Evolutionary conservation across 2,329 filamentous ascomycete genomes (phyloP), one percentile per base, ranked within the genome.

Genomic region (Neurospora sp.): DNA sequence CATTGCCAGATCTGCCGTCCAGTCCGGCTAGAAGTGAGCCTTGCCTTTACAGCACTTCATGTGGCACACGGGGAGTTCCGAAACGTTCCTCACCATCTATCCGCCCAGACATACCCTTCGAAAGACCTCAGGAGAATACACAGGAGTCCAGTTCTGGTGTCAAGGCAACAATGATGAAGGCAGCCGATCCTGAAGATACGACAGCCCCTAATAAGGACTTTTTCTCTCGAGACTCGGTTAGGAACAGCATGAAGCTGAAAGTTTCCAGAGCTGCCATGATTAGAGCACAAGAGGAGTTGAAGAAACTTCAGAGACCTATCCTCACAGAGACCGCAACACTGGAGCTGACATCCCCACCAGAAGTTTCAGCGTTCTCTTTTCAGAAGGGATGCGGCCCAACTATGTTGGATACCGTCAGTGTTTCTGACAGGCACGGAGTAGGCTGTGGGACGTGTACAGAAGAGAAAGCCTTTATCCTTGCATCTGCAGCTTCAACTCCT

Each of bases 1-100:
- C 82, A 28, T 73, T 86, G 58, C 85, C 85, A 15, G 78, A 82
- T 15, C 73, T 86, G 8, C 84, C 84, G 3, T n/a, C 15, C 39
- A 23, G 17, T 17, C n/a, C 52, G 9, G 38, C 52, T n/a, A 67
- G 43, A 36, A 68, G 38, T 67, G 39, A 38, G 8, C 23, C 43
- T 8, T 58, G 68, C 4, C 23, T 10, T 62, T 62, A 62, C 52
- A 36, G 52, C 15, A 15, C 52, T 17, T 17, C 23, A n/a, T 1
- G 7, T 36, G 15, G 52, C 52, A 36, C 23, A 36, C 52, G 52
- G 15, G 28, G 8, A 33, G 28, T n/a, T 17, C 52, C 23, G 13
- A 62, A 36, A 33, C 28, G 8, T 10, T 17, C 4, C 52, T 17
- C 28, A 1, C 28, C 52, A 36, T 33, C 15, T 4, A 17, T 33